Evolutionary conservation across 805 yeast genomes (phyloP).

Genomic region (Kazachstania bromeliacearum): DNA sequence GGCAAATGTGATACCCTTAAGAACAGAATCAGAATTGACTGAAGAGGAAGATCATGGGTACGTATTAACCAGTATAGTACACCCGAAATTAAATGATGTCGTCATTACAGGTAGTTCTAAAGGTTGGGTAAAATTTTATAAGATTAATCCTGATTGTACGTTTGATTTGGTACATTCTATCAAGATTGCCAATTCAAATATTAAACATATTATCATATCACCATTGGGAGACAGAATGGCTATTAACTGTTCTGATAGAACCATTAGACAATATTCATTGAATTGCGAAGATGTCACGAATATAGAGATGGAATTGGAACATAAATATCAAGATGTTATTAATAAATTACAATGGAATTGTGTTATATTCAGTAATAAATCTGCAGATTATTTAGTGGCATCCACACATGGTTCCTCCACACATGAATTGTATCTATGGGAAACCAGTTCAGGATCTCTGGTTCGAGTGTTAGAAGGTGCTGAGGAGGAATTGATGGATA

Average conservation of each 20-base stretch:
- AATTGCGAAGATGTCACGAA: constrained; percentile 6
- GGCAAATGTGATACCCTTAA: constrained; percentile 2
- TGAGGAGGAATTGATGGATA: constrained; percentile 70
- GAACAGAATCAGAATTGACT: constrained; percentile 24
- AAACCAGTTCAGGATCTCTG: constrained; percentile 76
- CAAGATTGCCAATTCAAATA: constrained; percentile 58
- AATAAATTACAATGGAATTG: constrained; percentile 85
- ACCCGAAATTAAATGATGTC: constrained; percentile 31
- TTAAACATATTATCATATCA: constrained; percentile 57
- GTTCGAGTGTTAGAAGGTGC: constrained; percentile 87
- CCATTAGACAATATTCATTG: constrained; percentile 47
- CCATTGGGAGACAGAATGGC: constrained; percentile 54
- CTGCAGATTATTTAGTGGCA: constrained; percentile 79
- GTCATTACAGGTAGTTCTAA: constrained; percentile 71
- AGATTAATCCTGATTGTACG: constrained; percentile 2
- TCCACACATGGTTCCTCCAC: constrained; percentile 74
- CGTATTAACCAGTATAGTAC: constrained; percentile 23
- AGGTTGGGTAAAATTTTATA: constrained; percentile 58
- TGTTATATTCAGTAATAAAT: constrained; percentile 59
- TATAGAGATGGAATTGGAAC: constrained; percentile 57
- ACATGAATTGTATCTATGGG: constrained; percentile 90
- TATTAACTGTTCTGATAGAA: constrained; percentile 68
- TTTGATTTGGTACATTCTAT: constrained; percentile 36
- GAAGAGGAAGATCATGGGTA: constrained; percentile 20
- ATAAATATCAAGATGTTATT: constrained; percentile 83